Conservation (phyloP, 305 asterid genomes). For the Lippia alba region DNA sequence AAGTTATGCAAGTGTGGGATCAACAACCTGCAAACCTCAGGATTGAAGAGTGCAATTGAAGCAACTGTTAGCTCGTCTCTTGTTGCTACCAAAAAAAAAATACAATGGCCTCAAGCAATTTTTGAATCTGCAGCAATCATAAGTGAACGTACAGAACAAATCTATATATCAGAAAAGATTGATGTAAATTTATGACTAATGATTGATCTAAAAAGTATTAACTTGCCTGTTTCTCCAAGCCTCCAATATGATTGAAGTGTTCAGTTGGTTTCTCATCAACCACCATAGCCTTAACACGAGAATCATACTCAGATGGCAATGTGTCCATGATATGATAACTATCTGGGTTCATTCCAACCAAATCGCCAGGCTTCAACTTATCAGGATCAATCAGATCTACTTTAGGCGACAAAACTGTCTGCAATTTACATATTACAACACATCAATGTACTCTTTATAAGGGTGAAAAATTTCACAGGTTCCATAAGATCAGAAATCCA, state of each 20-base stretch:
- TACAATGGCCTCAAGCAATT: conserved; percentile 92
- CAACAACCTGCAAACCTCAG: too few relatives aligned
- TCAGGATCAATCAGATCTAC: conserved; percentile 93
- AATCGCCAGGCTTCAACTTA: conserved; percentile 81
- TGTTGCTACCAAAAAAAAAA: too few relatives aligned
- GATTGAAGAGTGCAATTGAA: too few relatives aligned
- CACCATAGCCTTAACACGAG: conserved; percentile 98
- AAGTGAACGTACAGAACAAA: not conserved
- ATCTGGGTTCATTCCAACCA: conserved; percentile 93
- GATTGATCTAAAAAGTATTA: conserved; percentile 8
- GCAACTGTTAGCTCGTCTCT: too few relatives aligned
- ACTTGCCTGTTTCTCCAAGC: conserved; percentile 91
- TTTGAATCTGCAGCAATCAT: conserved; percentile 68
- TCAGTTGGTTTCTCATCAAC: conserved; percentile 99
- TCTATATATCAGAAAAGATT: not conserved
- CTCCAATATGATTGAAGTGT: conserved; percentile 93
- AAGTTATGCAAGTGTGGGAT: too few relatives aligned
- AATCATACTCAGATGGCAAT: conserved; percentile 95
- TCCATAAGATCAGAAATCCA: not conserved
- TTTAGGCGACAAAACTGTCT: conserved; percentile 88
- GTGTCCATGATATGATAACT: conserved; percentile 92
- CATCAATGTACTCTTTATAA: conserved; percentile 1
- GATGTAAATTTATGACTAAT: not conserved
- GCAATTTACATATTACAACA: conserved; percentile 33
- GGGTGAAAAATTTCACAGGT: not conserved